Evolutionary conservation across 2,329 filamentous ascomycete genomes (phyloP).

Genomic region (Apiospora malaysiana): DNA sequence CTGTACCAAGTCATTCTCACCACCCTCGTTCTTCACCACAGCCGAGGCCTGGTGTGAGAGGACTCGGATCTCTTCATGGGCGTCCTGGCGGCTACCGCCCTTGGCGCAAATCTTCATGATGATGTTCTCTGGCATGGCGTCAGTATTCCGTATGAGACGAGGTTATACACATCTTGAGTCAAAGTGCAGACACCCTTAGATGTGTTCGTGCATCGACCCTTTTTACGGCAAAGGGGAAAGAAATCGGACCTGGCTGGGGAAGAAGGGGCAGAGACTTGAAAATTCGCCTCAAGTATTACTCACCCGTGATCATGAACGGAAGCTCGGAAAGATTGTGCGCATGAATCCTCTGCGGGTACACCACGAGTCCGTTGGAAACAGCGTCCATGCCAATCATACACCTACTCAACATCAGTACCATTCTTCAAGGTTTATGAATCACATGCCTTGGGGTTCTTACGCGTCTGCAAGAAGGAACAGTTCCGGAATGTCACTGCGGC

Average conservation of each 20-base stretch:
- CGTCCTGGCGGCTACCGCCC: conserved; percentile 36
- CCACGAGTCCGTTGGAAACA: conserved; percentile 70
- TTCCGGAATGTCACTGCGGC: conserved; percentile 70
- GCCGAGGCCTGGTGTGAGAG: conserved; percentile 76
- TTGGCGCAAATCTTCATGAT: conserved; percentile 38
- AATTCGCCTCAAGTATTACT: neutral
- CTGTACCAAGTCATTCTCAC: conserved; percentile 79
- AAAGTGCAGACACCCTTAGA: neutral
- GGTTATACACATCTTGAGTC: neutral
- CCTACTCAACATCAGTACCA: conserved; percentile 35
- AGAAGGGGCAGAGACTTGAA: neutral
- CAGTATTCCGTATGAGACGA: neutral
- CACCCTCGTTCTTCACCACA: conserved; percentile 56
- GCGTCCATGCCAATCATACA: conserved; percentile 74
- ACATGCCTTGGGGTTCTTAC: neutral
- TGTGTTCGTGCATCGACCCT: neutral
- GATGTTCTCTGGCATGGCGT: conserved; percentile 30
- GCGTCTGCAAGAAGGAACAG: conserved; percentile 31
- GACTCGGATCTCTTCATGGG: conserved; percentile 70
- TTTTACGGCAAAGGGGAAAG: no score
- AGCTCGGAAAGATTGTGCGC: conserved; percentile 68
- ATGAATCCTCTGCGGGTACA: conserved; percentile 78
- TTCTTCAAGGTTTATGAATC: neutral
- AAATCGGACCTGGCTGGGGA: neutral
- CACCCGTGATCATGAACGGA: conserved; percentile 77